phyloP scores from a whole-genome alignment of 148 eudicot species.

The Rhododendron kiyosumense region DNA sequence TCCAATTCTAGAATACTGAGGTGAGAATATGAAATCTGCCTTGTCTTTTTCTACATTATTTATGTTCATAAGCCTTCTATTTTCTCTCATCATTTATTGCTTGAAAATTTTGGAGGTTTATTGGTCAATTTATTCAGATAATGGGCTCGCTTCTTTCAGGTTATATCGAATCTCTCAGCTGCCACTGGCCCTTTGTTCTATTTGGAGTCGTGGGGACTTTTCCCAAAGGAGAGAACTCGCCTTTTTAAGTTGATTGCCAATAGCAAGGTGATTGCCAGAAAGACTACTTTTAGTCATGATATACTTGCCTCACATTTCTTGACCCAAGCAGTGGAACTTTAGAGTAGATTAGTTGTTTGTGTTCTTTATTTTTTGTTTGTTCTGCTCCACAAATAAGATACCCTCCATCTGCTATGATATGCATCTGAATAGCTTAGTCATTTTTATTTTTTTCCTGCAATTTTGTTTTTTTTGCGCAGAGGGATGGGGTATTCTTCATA shows the following conservation, averaged over 20 bases:
- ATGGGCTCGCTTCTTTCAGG: constrained; percentile 30
- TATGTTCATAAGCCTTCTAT: neutral
- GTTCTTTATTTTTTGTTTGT: neutral
- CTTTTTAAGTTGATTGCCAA: constrained; percentile 53
- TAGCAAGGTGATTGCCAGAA: constrained; percentile 46
- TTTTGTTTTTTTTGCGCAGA: constrained; percentile 25
- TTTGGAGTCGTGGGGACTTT: constrained; percentile 63
- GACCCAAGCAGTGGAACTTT: neutral
- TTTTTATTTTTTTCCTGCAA: neutral
- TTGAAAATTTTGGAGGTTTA: neutral
- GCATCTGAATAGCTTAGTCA: neutral
- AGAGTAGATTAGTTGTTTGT: neutral
- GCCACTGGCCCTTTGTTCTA: constrained; percentile 52
- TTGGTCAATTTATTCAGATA: neutral
- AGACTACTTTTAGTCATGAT: neutral
- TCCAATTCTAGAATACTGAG: neutral
- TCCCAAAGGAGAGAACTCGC: constrained; percentile 57
- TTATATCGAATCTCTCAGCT: constrained; percentile 62
- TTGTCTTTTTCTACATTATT: neutral
- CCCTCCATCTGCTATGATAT: neutral
- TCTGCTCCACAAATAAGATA: neutral
- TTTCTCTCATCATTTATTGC: neutral
- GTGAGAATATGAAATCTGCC: neutral
- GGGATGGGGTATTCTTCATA: constrained; percentile 55
- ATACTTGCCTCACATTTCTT: neutral